Percentiles rank a stretch among this genome's conserved stretches.
These are phyloP conservation scores for Fagopyrum tataricum DNA, from an alignment of 148 eudicot genomes.

Conservation along the genomic window DNA sequence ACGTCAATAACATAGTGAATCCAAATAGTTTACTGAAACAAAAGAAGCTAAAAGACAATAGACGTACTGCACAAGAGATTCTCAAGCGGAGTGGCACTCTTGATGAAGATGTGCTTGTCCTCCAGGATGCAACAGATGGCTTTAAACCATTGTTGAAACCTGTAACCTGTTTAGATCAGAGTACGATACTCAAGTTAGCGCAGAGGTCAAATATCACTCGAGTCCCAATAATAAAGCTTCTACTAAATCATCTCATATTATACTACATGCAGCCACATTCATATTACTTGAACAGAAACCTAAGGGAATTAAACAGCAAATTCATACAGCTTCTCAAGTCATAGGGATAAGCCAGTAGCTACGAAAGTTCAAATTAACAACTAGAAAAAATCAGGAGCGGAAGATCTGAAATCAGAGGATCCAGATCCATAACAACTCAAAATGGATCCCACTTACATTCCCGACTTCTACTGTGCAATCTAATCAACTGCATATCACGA, in stretches of 20 bases:
- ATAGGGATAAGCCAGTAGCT: neutral
- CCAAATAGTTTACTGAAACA: neutral
- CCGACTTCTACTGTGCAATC: neutral
- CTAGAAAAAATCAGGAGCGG: neutral
- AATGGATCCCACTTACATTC: neutral
- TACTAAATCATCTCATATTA: neutral
- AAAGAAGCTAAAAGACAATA: neutral
- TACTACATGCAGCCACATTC: neutral
- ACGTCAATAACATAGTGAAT: neutral
- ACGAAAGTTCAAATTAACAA: neutral
- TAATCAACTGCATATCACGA: neutral
- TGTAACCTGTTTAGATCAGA: slow-evolving; percentile 21
- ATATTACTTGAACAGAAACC: too few relatives aligned
- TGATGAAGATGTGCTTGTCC: slow-evolving; percentile 16
- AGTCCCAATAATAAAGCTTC: neutral
- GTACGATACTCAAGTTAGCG: neutral
- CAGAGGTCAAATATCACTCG: neutral
- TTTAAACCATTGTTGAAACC: slow-evolving; percentile 14
- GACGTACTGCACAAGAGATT: slow-evolving; percentile 35
- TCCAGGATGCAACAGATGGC: slow-evolving; percentile 27
- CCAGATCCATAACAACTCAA: neutral
- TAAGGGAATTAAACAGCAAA: neutral
- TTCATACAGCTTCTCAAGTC: neutral
- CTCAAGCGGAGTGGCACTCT: slow-evolving; percentile 20
- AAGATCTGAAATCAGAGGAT: neutral